Conservation (phyloP, 208 protist genomes). For the Strigomonas galati region DNA sequence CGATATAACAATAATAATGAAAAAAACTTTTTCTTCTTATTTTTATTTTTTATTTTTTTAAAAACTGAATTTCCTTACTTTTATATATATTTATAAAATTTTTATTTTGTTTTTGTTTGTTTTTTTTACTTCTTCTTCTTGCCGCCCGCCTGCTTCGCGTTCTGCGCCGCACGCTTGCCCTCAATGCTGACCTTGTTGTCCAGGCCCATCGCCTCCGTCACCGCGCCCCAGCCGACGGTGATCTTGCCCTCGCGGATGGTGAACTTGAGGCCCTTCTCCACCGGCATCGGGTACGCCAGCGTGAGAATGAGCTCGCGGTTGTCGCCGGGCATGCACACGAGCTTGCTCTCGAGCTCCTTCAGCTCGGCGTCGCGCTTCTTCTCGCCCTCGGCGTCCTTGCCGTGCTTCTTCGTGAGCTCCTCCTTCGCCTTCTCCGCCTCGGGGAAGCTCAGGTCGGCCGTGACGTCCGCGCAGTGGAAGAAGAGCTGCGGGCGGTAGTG, state of each 20-base stretch:
- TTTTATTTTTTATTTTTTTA: slow-evolving; percentile 15
- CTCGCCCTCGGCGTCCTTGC: slow-evolving; percentile 69
- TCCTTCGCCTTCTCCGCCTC: slow-evolving; percentile 69
- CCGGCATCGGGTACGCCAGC: slow-evolving; percentile 90
- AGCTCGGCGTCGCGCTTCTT: slow-evolving; percentile 82
- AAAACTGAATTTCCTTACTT: slow-evolving; percentile 5
- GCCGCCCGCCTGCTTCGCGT: slow-evolving; percentile 23
- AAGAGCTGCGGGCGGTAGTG: slow-evolving; percentile 98
- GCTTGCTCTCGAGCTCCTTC: slow-evolving; percentile 82
- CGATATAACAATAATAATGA: background rate
- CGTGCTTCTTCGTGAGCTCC: slow-evolving; percentile 80
- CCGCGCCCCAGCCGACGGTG: slow-evolving; percentile 97
- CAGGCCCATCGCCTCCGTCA: slow-evolving; percentile 91
- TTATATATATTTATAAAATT: background rate
- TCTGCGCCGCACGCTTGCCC: slow-evolving; percentile 41
- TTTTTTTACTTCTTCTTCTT: slow-evolving; percentile 49
- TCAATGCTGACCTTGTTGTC: slow-evolving; percentile 89
- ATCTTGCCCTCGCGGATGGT: slow-evolving; percentile 98
- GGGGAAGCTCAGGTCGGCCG: slow-evolving; percentile 93
- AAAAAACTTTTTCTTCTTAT: background rate
- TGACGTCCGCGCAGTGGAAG: slow-evolving; percentile 98
- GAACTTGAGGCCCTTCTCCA: slow-evolving; percentile 96
- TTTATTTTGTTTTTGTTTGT: slow-evolving; percentile 11
- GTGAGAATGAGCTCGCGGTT: slow-evolving; percentile 94
- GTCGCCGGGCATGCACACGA: slow-evolving; percentile 98